Evolutionary conservation across 495 filamentous ascomycete species (phyloP), one percentile per base, ranked within the genome.

Genomic region (Penicillium angulare): DNA sequence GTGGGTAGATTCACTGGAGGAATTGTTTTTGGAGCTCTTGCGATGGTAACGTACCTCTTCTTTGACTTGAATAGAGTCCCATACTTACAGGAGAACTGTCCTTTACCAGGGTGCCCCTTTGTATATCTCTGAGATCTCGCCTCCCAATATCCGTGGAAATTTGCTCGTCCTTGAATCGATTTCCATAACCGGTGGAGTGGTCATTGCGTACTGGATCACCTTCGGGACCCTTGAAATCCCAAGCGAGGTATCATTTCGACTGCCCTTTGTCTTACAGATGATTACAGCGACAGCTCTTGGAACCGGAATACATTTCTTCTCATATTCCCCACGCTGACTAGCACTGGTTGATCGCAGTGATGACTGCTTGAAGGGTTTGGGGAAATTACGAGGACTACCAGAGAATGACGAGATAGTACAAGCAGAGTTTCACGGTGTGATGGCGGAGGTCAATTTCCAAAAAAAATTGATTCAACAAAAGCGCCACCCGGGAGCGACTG

Each of bases 241-340:
- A 1, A 33, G 47, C 15, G 52, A 69, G 87, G 80, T 66, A 86
- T 86, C 68, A 83, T 89, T 61, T 9, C 80, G 86, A n/a, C 82
- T 90, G 47, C 85, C 86, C 26, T 88, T 86, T 85, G 85, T 73
- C 22, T 63, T 89, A 15, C 88, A 92, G 65, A 85, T 86, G 55
- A 60, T 90, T 5, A 86, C 87, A 4, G 87, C 80, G 6, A 60
- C 84, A 20, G 74, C 88, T 33, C 78, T 90, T 8, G 75, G 88
- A 39, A 33, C 74, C 40, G 85, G 86, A 16, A 69, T 91, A 35
- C 85, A 84, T 70, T 86, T 87, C 63, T 78, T 87, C 53, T 88
- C 88, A 6, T 77, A 82, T 57, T 86, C 82, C 18, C 88, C 88
- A 1, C 78, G 88, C 36, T 92, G 88, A 88, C 72, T 91, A 1